Conservation (phyloP, 352 stramenopile species). For the Detonula confervacea region DNA sequence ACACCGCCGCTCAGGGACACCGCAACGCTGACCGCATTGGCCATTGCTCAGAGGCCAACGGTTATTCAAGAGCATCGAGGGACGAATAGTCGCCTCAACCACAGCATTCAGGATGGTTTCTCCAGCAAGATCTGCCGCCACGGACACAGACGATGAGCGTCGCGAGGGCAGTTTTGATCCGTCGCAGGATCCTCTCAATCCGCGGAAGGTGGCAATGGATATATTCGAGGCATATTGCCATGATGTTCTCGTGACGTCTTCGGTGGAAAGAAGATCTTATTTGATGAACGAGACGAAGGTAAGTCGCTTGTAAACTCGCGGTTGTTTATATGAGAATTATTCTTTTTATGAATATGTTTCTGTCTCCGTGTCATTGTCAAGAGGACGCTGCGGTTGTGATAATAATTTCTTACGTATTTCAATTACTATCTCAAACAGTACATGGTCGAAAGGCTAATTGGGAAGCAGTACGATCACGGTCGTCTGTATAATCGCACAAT, state of each 20-base stretch:
- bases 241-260: conserved; percentile 40
- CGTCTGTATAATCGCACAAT: conserved; percentile 53
- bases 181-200: conserved; percentile 52
- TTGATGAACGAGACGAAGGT: conserved; percentile 50
- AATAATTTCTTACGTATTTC: background rate
- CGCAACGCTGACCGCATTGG: too few relatives aligned
- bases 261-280: conserved; percentile 43
- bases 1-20: too few relatives aligned
- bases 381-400: too few relatives aligned
- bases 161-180: conserved; percentile 4
- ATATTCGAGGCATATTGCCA: conserved; percentile 60
- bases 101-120: background rate
- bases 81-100: too few relatives aligned
- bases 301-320: conserved; percentile 8
- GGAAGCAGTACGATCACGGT: conserved; percentile 44
- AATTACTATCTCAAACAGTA: conserved; percentile 28
- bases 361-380: too few relatives aligned
- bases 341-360: too few relatives aligned
- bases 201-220: conserved; percentile 41
- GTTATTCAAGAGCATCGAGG: too few relatives aligned
- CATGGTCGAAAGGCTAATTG: conserved; percentile 50
- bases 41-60: too few relatives aligned
- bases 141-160: background rate
- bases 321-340: too few relatives aligned
- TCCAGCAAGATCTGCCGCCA: background rate